A percentile compares a stretch with the other conserved stretches of the same genome.
These are phyloP conservation scores for Colletotrichum tamarilloi DNA, from an alignment of 2,329 filamentous ascomycete species.

Conservation along the genomic window DNA sequence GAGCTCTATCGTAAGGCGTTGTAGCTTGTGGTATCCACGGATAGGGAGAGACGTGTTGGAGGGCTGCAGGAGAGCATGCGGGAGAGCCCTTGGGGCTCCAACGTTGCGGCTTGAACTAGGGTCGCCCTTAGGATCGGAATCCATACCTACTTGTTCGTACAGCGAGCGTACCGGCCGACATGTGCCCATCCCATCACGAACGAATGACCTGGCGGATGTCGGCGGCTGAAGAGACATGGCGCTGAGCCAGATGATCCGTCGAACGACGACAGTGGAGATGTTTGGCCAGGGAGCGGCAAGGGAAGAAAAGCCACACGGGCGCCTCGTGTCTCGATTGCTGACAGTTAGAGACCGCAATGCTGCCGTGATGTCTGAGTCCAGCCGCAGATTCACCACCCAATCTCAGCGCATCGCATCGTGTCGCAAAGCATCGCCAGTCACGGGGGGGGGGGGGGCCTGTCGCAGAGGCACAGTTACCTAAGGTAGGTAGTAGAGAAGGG, in stretches of 20 bases:
- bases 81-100: conserved; percentile 7
- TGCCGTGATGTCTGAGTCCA: background rate
- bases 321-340: background rate
- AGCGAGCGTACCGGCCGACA: background rate
- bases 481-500: too few relatives aligned
- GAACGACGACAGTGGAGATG: background rate
- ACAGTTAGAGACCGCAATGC: background rate
- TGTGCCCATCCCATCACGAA: background rate
- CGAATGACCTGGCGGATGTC: background rate
- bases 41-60: background rate
- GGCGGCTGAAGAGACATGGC: conserved; percentile 10
- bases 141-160: background rate
- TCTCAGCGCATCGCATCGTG: background rate
- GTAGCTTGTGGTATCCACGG: background rate
- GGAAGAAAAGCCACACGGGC: background rate
- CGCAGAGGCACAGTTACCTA: background rate
- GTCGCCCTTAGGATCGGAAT: background rate
- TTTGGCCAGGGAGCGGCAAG: conserved; percentile 18
- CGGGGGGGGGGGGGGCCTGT: background rate
- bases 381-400: background rate
- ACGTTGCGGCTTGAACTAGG: background rate
- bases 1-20: background rate
- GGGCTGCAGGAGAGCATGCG: conserved; percentile 10
- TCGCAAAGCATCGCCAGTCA: background rate
- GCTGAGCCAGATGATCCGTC: background rate